Evolutionary conservation across 306 rosid species (phyloP), one percentile per base, ranked within the genome.

Genomic region (Lathyrus aphaca): DNA sequence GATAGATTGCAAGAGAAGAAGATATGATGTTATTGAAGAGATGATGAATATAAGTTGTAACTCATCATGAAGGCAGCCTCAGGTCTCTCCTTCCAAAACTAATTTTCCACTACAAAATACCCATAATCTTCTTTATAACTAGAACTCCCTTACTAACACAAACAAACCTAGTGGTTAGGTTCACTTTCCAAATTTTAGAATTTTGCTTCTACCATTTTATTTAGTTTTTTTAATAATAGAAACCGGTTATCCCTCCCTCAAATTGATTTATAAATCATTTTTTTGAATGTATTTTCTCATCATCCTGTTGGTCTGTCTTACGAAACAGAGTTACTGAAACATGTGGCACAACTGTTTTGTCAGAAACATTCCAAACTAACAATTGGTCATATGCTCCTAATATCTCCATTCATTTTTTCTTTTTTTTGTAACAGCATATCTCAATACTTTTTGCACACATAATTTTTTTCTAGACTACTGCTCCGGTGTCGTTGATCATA

Each of bases 31-130:
- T 19, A 57, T 39, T 39, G 29, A 35, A 18, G 49, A 18, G 49
- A 61, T 38, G 14, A 18, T 50, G 56, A 50, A 50, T 62, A 11
- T 16, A 18, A 12, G 32, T 39, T 62, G 32, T 38, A 17, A 49
- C 27, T 44, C 49, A 4, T 14, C 2, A 1, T 44, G 13, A 44
- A 58, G 43, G 38, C 21, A 30, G 64, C 64, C 13, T 15, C 16
- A 35, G 64, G 6, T 30, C 43, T 58, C 64, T 58, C 64, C 40
- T 8, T 58, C 40, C 64, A 58, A 58, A 30, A 58, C 43, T 3
- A n/a, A n/a, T n/a, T 13, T 38, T n/a, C 49, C 14, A 38, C 17
- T 10, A 61, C 29, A 60, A 32, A 16, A 37, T 17, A 19, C 49
- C 35, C 50, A 19, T 18, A 38, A 55, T 68, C 55, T 56, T 56